Base-by-base conservation (phyloP, 768 basidiomycete species). In the Daedaleopsis nitida region DNA sequence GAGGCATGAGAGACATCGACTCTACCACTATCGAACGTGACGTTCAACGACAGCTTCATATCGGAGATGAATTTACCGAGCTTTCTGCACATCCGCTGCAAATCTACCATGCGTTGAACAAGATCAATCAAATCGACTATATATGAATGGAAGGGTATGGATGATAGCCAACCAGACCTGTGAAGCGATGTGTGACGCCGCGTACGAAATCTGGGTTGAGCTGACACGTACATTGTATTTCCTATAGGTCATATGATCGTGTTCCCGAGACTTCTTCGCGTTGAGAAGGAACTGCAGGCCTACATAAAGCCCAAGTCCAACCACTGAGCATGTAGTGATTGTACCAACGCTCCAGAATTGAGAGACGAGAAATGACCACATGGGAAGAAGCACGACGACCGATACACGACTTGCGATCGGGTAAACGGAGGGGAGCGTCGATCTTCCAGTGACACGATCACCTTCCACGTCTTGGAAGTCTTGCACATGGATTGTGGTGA, bases 401-500 rank as follows among this genome's bases (percentile, higher is more conserved):
- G 49, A 50, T 5, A 50, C 14, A 1, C 49, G 49, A 11, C 49
- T 35, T 3, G 23, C 49, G 49, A 3, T n/a, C 1, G 63, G 63
- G 11, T 42, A 21, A 3, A 60, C 59, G 19, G 60, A 52, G 8
- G 63, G 63, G 16, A 64, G 35, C 1, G 63, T 64, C 13, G 16
- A 21, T 1, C 63, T 47, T 16, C 59, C 59, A 17, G 56, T 59
- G 3, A 24, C 48, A 17, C 50, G 49, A 50, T 64, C 63, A n/a
- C 63, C 63, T 0, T 56, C 53, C 11, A 57, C 42, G 43, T 64
- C 63, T 43, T 57, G 59, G 50, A 64, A 57, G 45, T 64, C 63
- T 37, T 69, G 68, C 17, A 62, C 66, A 52, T 71, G 68, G 24
- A 69, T 70, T 1, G 72, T 73, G 9, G 72, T 67, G 19, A 66